Evolutionary conservation across 1,284 basidiomycete genomes (phyloP), one percentile per base, ranked within the genome.

Genomic region (Erythrobasidium hasegawianum): DNA sequence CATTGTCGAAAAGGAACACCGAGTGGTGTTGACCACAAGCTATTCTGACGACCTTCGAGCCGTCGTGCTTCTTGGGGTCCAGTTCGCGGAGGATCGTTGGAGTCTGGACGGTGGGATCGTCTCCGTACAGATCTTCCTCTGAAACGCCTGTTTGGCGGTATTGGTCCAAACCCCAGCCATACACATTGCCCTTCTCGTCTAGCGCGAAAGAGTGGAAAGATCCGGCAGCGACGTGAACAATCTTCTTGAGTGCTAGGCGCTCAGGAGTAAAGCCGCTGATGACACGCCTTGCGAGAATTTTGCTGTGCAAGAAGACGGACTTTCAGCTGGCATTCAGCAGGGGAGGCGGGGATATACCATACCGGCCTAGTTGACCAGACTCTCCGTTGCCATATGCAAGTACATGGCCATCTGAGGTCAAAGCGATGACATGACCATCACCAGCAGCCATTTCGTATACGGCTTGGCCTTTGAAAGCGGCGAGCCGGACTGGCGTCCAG

Each of bases 101-200:
- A 1, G 83, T 79, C 54, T 84, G 82, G 50, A 96, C 82, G 68
- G 86, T 81, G 55, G 80, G 79, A 29, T 79, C 78, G 26, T 77
- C 75, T 2, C 78, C 76, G 4, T 78, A 76, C 29, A 80, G 81
- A 18, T 81, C 77, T 39, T 78, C 74, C 22, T 81, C 81, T 7
- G 75, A 76, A 9, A 85, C 80, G 39, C 87, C 88, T 0, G 83
- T 83, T 76, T 90, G 87, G 29, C 83, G 82, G 76, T 83, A 83
- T 43, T 82, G 87, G 78, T 97, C 96, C 68, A 94, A 81, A 24
- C 93, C 93, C 93, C 93, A 97, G 1, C 85, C 90, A 83, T 86
- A 95, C 2, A 93, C 88, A 56, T 83, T 83, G 41, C 91, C 93
- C 22, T 82, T 80, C 69, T 86, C 83, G 76, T 92, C 87, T 69